phyloP scores from a whole-genome alignment of 169 alveolate species.

The Cryptosporidium meleagridis region DNA sequence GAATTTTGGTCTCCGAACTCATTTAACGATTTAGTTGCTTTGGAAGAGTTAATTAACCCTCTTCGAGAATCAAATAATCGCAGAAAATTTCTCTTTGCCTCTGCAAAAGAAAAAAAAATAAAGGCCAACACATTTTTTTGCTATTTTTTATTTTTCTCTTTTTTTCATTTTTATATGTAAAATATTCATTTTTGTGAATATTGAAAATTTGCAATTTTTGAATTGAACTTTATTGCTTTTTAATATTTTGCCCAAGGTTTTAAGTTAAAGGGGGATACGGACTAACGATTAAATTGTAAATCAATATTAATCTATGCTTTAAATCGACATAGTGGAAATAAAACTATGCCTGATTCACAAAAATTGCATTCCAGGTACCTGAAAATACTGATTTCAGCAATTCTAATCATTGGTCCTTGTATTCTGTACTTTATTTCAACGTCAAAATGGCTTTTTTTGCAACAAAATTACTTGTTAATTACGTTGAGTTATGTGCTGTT shows the following conservation, averaged over 20 bases:
- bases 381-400: not conserved
- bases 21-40: not conserved
- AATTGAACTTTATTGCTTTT: not conserved
- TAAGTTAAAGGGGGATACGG: not conserved
- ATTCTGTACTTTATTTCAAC: constrained; percentile 19
- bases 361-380: not conserved
- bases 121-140: constrained; percentile 23
- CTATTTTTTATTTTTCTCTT: constrained; percentile 2
- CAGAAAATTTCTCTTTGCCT: not conserved
- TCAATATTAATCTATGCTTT: not conserved
- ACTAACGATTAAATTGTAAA: not conserved
- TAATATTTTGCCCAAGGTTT: too few relatives aligned
- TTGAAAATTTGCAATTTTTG: not conserved
- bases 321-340: not conserved
- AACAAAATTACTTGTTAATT: not conserved
- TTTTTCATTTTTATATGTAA: not conserved
- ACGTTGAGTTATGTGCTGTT: not conserved
- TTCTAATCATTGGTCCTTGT: constrained; percentile 57
- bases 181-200: not conserved
- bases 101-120: not conserved
- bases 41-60: not conserved
- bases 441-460: constrained; percentile 19
- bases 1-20: not conserved
- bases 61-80: not conserved
- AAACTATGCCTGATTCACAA: not conserved